Evolutionary conservation across 1,284 basidiomycete species (phyloP), one percentile per base, ranked within the genome.

Genomic region (Veloboletus limbatus): DNA sequence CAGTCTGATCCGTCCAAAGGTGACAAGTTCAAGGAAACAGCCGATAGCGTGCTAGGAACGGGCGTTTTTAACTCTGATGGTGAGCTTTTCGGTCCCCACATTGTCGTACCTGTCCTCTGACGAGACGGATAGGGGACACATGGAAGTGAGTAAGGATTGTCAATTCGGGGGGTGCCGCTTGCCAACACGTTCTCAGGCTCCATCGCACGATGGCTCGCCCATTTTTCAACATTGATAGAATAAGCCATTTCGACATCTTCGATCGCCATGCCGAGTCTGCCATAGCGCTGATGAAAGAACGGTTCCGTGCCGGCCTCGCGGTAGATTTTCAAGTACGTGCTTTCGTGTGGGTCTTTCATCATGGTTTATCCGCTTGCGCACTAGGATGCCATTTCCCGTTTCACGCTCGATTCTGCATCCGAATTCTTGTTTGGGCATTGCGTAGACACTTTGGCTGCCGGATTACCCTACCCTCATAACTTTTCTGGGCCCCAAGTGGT

Each of bases 61-160:
- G 75, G 75, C 4, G 72, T 76, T 11, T 77, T 77, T 54, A 74
- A 76, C 51, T 61, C 74, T 1, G 73, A 76, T 47, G 73, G 74
- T 58, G 50, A 52, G 57, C 18, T 42, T 22, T n/a, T 16, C 20
- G 6, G 14, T 27, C 2, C n/a, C 22, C 5, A 17, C 26, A 8
- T 18, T 34, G 8, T 45, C 4, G 5, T 28, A 20, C 1, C 5
- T n/a, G 17, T 30, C 22, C 26, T 14, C 40, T 47, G 18, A 57
- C 13, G 8, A 8, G 14, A 27, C 17, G 13, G 9, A 30, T 25
- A 73, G 71, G 71, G 10, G 69, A 72, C 4, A 54, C 59, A 21
- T 75, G 73, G 73, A 74, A 69, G 71, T 71, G 45, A 48, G 58
- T 34, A 24, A 3, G 27, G 6, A 20, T 14, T 30, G 9, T 38